Conservation (phyloP, 139 green algal species). For the Micractinium conductrix region DNA sequence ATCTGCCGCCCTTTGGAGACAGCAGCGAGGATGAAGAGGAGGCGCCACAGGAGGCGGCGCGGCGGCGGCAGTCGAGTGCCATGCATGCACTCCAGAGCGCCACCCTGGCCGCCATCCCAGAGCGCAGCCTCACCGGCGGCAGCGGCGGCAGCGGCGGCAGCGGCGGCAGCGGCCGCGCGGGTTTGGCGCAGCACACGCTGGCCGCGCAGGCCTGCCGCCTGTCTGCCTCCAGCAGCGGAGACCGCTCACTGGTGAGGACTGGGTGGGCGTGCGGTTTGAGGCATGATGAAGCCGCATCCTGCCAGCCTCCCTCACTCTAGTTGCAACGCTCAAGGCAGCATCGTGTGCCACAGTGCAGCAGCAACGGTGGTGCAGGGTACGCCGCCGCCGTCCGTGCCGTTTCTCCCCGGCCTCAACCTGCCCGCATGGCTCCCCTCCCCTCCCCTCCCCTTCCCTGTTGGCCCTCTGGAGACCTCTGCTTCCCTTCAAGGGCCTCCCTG, state of each 20-base stretch:
- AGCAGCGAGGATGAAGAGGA: not conserved
- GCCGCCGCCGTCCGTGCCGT: too few species aligned
- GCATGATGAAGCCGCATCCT: too few species aligned
- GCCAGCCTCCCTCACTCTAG: too few species aligned
- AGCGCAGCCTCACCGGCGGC: not conserved
- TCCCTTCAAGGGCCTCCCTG: not conserved
- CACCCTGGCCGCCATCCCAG: not conserved
- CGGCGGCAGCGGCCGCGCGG: not conserved
- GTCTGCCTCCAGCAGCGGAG: not conserved
- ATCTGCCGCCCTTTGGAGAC: not conserved
- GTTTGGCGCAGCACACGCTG: too few species aligned
- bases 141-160: not conserved
- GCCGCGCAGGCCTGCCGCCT: not conserved
- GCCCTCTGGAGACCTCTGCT: too few species aligned
- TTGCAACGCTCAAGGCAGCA: too few species aligned
- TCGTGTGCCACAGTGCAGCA: too few species aligned
- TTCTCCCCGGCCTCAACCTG: not conserved
- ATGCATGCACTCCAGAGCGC: too few species aligned
- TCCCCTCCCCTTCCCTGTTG: too few species aligned
- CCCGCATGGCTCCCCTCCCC: not conserved
- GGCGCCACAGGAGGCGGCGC: not conserved
- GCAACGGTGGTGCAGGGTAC: too few species aligned
- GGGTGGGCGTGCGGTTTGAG: too few species aligned
- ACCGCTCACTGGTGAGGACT: not conserved
- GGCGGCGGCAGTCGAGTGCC: not conserved